Evolutionary conservation across 345 rosid species (phyloP).

Genomic region (Chamaenerion angustifolium): DNA sequence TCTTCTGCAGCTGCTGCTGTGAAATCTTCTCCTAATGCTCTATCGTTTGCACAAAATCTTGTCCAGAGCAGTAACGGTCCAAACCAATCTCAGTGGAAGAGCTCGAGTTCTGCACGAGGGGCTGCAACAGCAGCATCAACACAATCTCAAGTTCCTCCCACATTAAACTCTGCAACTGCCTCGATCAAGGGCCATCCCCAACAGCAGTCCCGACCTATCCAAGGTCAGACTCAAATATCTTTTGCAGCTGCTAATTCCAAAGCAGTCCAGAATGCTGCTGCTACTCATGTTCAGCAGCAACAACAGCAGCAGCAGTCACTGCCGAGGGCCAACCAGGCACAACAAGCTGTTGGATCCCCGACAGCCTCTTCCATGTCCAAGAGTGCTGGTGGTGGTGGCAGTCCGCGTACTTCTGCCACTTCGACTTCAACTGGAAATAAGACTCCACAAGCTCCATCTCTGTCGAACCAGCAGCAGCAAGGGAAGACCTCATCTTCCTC

Average conservation of each 20-base stretch:
- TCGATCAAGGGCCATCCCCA: slow-evolving; percentile 26
- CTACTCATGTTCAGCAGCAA: slow-evolving; percentile 27
- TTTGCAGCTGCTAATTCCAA: slow-evolving; percentile 69
- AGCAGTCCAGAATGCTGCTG: slow-evolving; percentile 11
- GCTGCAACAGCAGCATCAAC: slow-evolving; percentile 26
- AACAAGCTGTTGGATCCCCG: slow-evolving; percentile 62
- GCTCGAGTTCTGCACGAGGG: slow-evolving; percentile 5
- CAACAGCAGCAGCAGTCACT: slow-evolving; percentile 9
- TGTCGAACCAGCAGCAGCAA: slow-evolving; percentile 55
- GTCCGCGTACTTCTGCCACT: slow-evolving; percentile 64
- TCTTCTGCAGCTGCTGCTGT: slow-evolving; percentile 28
- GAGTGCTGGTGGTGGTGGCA: slow-evolving; percentile 50
- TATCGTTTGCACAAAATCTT: slow-evolving; percentile 49
- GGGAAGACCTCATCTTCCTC: slow-evolving; percentile 45
- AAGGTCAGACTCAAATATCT: slow-evolving; percentile 55
- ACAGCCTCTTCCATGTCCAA: slow-evolving; percentile 73
- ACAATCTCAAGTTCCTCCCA: slow-evolving; percentile 42
- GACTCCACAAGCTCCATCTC: slow-evolving; percentile 44
- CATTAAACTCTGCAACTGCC: slow-evolving; percentile 35
- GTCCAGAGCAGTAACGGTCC: slow-evolving; percentile 53
- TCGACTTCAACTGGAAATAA: slow-evolving; percentile 44
- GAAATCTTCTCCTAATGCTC: slow-evolving; percentile 23
- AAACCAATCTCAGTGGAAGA: slow-evolving; percentile 82
- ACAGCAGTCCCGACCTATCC: slow-evolving; percentile 53
- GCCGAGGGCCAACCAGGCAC: slow-evolving; percentile 32